Base-by-base conservation (phyloP, 2,329 filamentous ascomycete species). In the Chaetoscypha palmicola region DNA sequence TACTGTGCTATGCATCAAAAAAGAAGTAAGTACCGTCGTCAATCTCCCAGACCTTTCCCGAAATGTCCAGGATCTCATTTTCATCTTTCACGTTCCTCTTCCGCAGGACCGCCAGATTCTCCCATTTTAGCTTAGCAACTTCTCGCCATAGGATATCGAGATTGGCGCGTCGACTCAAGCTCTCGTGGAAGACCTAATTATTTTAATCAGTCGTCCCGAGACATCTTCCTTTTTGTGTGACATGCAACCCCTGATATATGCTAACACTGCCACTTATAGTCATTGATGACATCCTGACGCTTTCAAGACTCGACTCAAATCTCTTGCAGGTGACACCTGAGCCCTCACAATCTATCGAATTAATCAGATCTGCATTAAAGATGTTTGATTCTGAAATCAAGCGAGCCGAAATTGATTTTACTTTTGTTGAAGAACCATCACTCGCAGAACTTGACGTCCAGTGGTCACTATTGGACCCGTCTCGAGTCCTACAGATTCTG, bases 1-100 rank as follows among this genome's bases (percentile, higher is more conserved):
- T 72, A 84, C 5, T 90, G 85, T 53, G 81, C 84, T 1, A 79
- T 86, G 56, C 85, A 90, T 61, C 85, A 90, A 60, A 89, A 88
- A 62, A 69, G 79, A 90, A 60, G 88, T 88, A 62, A 69, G 79
- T 5, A 85, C 86, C 37, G 79, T 86, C 16, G 80, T 86, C 55
- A 81, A 86, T 22, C 14, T 41, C n/a, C 30, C 17, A 17, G n/a
- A n/a, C n/a, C n/a, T n/a, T n/a, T n/a, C n/a, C n/a, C n/a, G n/a
- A n/a, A n/a, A n/a, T n/a, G n/a, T n/a, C n/a, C n/a, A n/a, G n/a
- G n/a, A n/a, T n/a, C n/a, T n/a, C n/a, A n/a, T n/a, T n/a, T n/a
- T n/a, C n/a, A n/a, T n/a, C n/a, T n/a, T n/a, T n/a, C n/a, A n/a
- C n/a, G n/a, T n/a, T n/a, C n/a, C n/a, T n/a, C n/a, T n/a, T n/a